These are phyloP conservation scores for Mediolabrus comicus DNA, from an alignment of 108 stramenopile genomes.

Conservation along the genomic window DNA sequence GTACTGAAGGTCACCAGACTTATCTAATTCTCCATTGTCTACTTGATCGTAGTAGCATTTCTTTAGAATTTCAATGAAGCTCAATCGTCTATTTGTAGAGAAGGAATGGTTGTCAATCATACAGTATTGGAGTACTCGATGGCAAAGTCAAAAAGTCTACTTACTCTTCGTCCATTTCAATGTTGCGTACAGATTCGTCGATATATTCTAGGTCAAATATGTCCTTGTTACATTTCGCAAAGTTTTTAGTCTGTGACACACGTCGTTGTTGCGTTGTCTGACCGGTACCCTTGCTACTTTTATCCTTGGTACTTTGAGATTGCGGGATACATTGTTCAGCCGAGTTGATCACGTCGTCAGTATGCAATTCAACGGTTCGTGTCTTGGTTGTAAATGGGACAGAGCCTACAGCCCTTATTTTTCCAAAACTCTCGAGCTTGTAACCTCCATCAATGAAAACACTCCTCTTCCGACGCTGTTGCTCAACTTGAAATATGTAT, in stretches of 20 bases:
- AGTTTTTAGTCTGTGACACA: not conserved
- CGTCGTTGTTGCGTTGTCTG: not conserved
- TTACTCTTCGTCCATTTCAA: not conserved
- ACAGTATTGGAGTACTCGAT: too few relatives aligned
- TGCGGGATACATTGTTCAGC: not conserved
- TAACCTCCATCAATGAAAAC: not conserved
- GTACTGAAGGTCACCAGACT: constrained; percentile 29
- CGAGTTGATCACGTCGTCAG: not conserved
- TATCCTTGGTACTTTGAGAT: too few relatives aligned
- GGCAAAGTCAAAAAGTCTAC: not conserved
- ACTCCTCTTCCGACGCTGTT: not conserved
- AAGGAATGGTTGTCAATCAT: not conserved
- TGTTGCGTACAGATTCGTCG: not conserved
- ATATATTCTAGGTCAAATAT: not conserved
- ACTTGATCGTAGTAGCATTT: constrained; percentile 48
- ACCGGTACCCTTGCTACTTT: not conserved
- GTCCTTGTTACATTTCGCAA: not conserved
- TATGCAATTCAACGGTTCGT: too few relatives aligned
- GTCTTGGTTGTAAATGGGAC: too few relatives aligned
- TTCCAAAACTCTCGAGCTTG: not conserved
- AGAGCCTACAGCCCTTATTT: not conserved
- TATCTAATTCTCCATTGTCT: constrained; percentile 46
- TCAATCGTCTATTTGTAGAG: not conserved
- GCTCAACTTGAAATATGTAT: constrained; percentile 7
- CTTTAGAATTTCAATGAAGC: constrained; percentile 49